Base-by-base conservation (phyloP, 257 asterid genomes). In the Scutellaria barbata region DNA sequence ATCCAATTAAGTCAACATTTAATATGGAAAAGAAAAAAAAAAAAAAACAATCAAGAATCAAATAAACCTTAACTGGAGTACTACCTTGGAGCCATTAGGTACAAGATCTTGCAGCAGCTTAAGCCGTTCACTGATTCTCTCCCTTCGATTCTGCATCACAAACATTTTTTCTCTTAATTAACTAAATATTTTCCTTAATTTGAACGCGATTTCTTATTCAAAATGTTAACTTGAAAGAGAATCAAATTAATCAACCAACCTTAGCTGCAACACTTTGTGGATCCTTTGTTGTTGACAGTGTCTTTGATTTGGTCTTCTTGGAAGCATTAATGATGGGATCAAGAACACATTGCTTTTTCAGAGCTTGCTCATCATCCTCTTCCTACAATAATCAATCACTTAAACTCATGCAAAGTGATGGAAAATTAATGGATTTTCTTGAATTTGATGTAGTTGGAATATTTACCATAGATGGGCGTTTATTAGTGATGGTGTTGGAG, bases 181-280 rank as follows among this genome's bases (percentile, higher is more conserved):
- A 5, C 45, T 8, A 1, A n/a, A 55, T 52, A 11, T 68, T 51
- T 60, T 60, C 46, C 74, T 63, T 62, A 68, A 61, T 41, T 42
- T 62, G 39, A 46, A 72, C 56, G 46, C 40, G 35, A 35, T 73
- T 16, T 8, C 6, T n/a, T 7, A 30, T 8, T 56, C 35, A 30
- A 74, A 16, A 12, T 5, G 5, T 39, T 45, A 8, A 64, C 25
- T 14, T 4, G 12, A 56, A 16, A 10, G 12, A 30, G 10, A 57
- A 30, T 22, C 2, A 35, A 37, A 25, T 58, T 0, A 56, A 10
- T 59, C 1, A 46, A 46, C 12, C 4, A 17, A 91, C 98, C 97
- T 92, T 92, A 65, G 98, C 98, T 75, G 98, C 97, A 67, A 87
- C 76, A 60, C 97, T 92, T 76, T 85, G 95, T 69, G 97, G 96